Conservation (phyloP, 192 early-diverging fungal species). For the Coemansia furcata region DNA sequence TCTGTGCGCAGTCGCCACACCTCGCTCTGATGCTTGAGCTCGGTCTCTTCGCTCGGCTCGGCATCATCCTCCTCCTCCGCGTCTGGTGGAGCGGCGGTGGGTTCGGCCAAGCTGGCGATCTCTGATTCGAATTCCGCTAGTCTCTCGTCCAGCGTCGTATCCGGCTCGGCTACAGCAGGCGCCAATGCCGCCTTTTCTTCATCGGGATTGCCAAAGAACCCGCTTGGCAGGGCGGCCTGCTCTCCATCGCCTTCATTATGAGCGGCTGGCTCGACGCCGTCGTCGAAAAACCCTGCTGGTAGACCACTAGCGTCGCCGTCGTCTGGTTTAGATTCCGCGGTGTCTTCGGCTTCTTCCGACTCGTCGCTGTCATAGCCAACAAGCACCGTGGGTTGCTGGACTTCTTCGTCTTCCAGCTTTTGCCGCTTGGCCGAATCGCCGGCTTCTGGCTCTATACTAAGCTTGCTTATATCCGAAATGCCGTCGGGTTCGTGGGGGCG, state of each 20-base stretch:
- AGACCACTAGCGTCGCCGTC: not conserved
- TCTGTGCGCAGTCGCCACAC: slow-evolving; percentile 14
- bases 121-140: slow-evolving; percentile 28
- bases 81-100: not conserved
- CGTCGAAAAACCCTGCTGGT: slow-evolving; percentile 21
- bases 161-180: not conserved
- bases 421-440: slow-evolving; percentile 9
- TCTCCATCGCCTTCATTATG: not conserved
- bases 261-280: slow-evolving; percentile 1
- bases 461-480: not conserved
- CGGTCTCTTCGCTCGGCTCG: not conserved
- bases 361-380: slow-evolving; percentile 10
- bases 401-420: not conserved
- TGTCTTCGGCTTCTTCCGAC: not conserved
- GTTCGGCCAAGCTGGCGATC: slow-evolving; percentile 8
- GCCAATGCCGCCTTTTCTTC: not conserved
- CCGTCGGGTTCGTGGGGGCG: not conserved
- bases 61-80: not conserved
- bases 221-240: not conserved
- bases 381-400: not conserved
- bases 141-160: slow-evolving; percentile 3
- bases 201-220: slow-evolving; percentile 12
- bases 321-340: not conserved
- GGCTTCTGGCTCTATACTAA: slow-evolving; percentile 1
- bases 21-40: slow-evolving; percentile 6